Percentiles rank a stretch among this genome's conserved stretches.
Evolutionary conservation across 805 yeast species (phyloP).

Genomic region (Starmerella scarabaei): DNA sequence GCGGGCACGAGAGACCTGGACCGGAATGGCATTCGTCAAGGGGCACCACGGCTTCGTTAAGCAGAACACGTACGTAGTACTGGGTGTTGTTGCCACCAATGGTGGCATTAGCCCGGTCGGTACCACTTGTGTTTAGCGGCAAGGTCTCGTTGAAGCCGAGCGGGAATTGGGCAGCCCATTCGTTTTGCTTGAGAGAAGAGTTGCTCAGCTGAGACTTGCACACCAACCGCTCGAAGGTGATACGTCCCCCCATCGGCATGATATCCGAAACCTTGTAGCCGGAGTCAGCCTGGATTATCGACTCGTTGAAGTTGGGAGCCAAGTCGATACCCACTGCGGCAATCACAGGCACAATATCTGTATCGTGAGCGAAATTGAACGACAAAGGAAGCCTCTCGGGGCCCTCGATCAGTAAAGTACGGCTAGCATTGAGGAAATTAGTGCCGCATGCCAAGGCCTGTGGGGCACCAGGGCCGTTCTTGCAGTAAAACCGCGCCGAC

Average conservation of each 20-base stretch:
- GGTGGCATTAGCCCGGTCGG: conserved; percentile 9
- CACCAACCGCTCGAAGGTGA: conserved; percentile 26
- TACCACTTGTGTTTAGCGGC: conserved; percentile 12
- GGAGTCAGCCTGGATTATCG: conserved; percentile 33
- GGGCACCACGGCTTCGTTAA: conserved; percentile 45
- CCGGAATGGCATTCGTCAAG: conserved; percentile 37
- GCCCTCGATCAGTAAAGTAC: conserved; percentile 32
- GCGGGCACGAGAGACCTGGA: conserved; percentile 39
- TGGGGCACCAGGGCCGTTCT: conserved; percentile 39
- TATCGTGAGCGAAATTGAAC: conserved; percentile 45
- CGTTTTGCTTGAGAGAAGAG: conserved; percentile 1
- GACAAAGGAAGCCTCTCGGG: conserved; percentile 30
- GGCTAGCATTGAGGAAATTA: conserved; percentile 36
- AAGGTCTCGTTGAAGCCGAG: conserved; percentile 16
- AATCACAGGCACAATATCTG: conserved; percentile 39
- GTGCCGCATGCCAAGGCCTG: conserved; percentile 33
- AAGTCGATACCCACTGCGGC: conserved; percentile 38
- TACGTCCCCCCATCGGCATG: conserved; percentile 24
- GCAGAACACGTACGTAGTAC: conserved; percentile 35
- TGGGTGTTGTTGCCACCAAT: conserved; percentile 16
- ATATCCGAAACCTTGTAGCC: conserved; percentile 37
- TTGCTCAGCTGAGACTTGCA: conserved; percentile 27
- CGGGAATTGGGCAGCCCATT: conserved; percentile 11
- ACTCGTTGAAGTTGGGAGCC: conserved; percentile 31
- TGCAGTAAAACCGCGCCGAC: conserved; percentile 36